Percentiles rank a stretch among this genome's conserved stretches.
phyloP scores from a whole-genome alignment of 176 grass and related monocot species.

The Hsuehochloa calcarea region DNA sequence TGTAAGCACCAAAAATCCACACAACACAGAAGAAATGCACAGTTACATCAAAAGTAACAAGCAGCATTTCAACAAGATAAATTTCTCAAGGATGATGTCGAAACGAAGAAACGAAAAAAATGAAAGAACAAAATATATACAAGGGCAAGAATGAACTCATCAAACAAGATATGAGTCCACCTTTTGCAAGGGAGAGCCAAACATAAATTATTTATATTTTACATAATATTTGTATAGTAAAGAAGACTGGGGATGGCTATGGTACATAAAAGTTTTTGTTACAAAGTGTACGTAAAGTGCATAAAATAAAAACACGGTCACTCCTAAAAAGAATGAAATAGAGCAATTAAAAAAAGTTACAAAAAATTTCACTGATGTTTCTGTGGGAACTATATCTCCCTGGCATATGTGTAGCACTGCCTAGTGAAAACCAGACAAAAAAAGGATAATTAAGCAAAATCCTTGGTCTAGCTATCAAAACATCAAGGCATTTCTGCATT shows the following conservation, averaged over 20 bases:
- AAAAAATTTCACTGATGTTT: neutral
- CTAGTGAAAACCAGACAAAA: neutral
- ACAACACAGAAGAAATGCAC: conserved; percentile 17
- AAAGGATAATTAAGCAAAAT: neutral
- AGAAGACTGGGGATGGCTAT: neutral
- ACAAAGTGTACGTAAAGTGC: neutral
- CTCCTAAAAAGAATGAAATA: neutral
- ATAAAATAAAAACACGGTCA: neutral
- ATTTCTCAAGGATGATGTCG: neutral
- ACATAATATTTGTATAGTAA: neutral
- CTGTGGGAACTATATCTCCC: neutral
- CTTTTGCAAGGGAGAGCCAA: neutral
- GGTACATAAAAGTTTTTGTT: neutral
- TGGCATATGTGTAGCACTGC: neutral
- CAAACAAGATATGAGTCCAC: neutral
- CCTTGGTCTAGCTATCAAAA: neutral
- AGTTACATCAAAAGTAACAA: conserved; percentile 8
- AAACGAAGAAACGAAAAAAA: neutral
- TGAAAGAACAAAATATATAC: neutral
- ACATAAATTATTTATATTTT: neutral
- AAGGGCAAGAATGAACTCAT: neutral
- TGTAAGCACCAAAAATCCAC: conserved; percentile 17
- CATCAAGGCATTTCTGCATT: neutral
- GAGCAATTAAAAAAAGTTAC: conserved; percentile 8
- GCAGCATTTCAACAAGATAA: neutral